Evolutionary conservation across 305 asterid species (phyloP).

Genomic region (Lippia alba): DNA sequence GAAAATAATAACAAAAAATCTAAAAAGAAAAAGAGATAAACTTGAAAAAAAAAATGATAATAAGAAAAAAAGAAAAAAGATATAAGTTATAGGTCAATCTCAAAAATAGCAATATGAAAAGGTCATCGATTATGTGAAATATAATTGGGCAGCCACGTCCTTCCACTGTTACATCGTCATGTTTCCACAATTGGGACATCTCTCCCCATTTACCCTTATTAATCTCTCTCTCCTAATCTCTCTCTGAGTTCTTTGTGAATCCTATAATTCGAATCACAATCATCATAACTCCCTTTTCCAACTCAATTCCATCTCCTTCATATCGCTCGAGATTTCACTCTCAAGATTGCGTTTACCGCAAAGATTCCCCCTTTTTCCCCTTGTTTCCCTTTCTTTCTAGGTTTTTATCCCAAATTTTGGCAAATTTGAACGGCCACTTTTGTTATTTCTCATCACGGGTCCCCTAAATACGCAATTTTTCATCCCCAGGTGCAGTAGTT

Average conservation of each 20-base stretch:
- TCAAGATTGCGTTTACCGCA: constrained; percentile 3
- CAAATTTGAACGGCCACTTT: constrained; percentile 16
- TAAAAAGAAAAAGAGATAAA: no score
- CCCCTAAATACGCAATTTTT: constrained; percentile 16
- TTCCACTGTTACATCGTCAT: constrained; percentile 23
- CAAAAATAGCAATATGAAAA: neutral
- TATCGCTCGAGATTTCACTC: constrained; percentile 9
- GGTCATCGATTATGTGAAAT: neutral
- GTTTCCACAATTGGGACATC: constrained; percentile 43
- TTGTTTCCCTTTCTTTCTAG: neutral
- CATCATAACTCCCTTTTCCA: constrained; percentile 30
- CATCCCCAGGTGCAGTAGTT: neutral
- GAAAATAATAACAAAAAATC: no score
- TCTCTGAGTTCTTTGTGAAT: constrained; percentile 28
- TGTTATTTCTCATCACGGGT: constrained; percentile 26
- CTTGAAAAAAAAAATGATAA: no score
- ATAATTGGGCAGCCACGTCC: constrained; percentile 8
- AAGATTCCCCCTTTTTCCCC: constrained; percentile 9
- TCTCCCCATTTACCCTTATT: constrained; percentile 5
- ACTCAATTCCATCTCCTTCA: constrained; percentile 21
- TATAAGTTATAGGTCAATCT: neutral
- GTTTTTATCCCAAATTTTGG: constrained; percentile 1
- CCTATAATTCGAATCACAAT: constrained; percentile 28
- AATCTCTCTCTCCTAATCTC: constrained; percentile 14
- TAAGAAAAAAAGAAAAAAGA: no score